phyloP scores from a whole-genome alignment of 306 rosid genomes.

The Acacia melanoxylon region DNA sequence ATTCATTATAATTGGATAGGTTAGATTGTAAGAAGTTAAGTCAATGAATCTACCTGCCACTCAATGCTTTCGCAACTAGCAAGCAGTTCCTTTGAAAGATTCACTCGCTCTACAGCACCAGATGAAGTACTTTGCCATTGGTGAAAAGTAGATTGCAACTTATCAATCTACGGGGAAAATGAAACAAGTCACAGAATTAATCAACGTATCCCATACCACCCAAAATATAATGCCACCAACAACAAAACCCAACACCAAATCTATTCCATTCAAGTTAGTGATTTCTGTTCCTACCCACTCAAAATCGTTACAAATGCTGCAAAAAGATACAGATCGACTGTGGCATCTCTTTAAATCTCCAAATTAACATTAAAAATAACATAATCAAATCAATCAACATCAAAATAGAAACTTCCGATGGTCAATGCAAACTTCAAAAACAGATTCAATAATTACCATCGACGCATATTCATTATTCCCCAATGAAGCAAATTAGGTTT shows the following conservation, averaged over 20 bases:
- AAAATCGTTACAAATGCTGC: slow-evolving; percentile 2
- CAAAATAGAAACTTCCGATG: not conserved
- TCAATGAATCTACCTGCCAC: slow-evolving; percentile 77
- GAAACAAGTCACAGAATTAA: slow-evolving; percentile 24
- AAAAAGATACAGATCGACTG: slow-evolving; percentile 23
- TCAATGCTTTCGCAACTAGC: slow-evolving; percentile 76
- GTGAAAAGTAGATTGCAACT: slow-evolving; percentile 74
- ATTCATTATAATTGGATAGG: not conserved
- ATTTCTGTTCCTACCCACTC: not conserved
- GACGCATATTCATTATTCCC: slow-evolving; percentile 3
- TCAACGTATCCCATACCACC: slow-evolving; percentile 3
- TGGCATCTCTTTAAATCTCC: slow-evolving; percentile 18
- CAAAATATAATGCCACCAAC: slow-evolving; percentile 13
- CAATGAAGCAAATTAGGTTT: slow-evolving; percentile 14
- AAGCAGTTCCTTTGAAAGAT: slow-evolving; percentile 69
- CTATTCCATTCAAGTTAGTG: not conserved
- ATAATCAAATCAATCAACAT: slow-evolving; percentile 29
- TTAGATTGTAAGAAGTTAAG: not conserved
- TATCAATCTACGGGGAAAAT: slow-evolving; percentile 64
- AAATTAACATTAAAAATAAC: slow-evolving; percentile 6
- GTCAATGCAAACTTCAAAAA: not conserved
- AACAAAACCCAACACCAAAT: slow-evolving; percentile 7
- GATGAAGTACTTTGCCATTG: slow-evolving; percentile 69
- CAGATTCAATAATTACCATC: not conserved
- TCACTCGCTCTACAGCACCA: slow-evolving; percentile 55